These are phyloP conservation scores for Haberlea rhodopensis DNA, from an alignment of 257 asterid species.

Conservation along the genomic window DNA sequence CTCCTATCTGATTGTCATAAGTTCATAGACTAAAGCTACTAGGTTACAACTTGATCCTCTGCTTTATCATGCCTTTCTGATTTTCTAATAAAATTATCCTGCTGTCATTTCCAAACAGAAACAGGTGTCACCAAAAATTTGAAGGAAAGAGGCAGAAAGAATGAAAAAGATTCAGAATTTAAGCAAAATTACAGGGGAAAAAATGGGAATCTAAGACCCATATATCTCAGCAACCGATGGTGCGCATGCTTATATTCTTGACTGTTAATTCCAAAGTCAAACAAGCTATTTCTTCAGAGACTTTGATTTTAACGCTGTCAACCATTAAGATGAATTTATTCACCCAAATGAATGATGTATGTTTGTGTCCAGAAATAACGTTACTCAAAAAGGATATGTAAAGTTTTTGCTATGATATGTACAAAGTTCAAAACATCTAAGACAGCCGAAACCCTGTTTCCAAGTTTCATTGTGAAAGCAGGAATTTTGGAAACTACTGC, in stretches of 20 bases:
- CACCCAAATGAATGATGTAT: neutral
- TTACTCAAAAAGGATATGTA: no score
- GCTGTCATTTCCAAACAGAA: no score
- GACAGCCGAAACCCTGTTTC: no score
- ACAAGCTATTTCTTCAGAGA: neutral
- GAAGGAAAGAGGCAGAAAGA: no score
- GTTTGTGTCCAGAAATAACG: neutral
- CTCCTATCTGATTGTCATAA: neutral
- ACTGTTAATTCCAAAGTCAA: neutral
- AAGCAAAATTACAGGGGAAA: no score
- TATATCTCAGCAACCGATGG: neutral
- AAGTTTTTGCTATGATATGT: neutral
- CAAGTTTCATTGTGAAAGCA: neutral
- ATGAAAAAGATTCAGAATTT: no score
- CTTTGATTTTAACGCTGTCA: neutral
- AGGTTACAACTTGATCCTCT: neutral
- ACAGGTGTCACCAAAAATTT: no score
- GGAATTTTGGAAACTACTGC: neutral
- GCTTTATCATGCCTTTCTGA: neutral
- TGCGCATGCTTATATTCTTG: neutral
- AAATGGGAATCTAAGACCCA: neutral
- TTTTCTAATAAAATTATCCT: no score
- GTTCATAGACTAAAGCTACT: neutral
- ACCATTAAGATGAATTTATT: neutral
- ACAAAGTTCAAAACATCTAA: neutral